Conservation (phyloP, 495 filamentous ascomycete genomes). For the Acidiella bohemica region DNA sequence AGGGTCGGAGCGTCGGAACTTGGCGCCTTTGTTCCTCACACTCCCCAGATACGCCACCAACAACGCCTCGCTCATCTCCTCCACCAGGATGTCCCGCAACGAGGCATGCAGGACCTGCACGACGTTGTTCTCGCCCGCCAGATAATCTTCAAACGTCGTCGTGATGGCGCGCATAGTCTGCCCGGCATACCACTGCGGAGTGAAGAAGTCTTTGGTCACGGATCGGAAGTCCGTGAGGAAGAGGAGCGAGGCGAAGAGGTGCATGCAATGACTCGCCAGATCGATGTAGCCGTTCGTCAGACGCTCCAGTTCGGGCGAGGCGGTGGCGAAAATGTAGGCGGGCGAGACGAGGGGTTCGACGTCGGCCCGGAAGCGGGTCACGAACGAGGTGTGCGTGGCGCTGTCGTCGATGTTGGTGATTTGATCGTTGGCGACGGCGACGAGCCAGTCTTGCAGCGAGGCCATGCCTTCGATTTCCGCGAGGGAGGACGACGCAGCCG, state of each 20-base stretch:
- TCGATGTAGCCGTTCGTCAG: constrained; percentile 88
- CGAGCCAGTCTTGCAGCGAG: constrained; percentile 77
- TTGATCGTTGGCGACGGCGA: constrained; percentile 96
- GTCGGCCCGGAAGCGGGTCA: constrained; percentile 67
- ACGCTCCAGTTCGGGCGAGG: constrained; percentile 53
- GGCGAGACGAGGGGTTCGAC: constrained; percentile 66
- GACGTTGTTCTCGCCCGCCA: constrained; percentile 53
- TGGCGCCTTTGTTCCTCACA: constrained; percentile 79
- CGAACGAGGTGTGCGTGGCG: constrained; percentile 57
- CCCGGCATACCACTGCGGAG: constrained; percentile 68
- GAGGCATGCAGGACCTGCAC: constrained; percentile 63
- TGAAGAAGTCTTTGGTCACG: constrained; percentile 83
- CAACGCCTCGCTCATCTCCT: constrained; percentile 82
- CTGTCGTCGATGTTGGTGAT: constrained; percentile 92
- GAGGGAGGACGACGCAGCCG: constrained; percentile 33
- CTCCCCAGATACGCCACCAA: constrained; percentile 72
- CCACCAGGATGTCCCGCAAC: constrained; percentile 74
- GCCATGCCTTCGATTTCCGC: constrained; percentile 57
- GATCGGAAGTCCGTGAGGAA: constrained; percentile 73
- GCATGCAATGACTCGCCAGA: constrained; percentile 77
- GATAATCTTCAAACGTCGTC: constrained; percentile 87
- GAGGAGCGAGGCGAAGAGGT: constrained; percentile 67
- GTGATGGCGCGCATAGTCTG: constrained; percentile 64
- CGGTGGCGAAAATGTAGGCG: constrained; percentile 58
- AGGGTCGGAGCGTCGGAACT: constrained; percentile 70